Conservation (phyloP, 306 rosid species). For the Vigna mungo region DNA sequence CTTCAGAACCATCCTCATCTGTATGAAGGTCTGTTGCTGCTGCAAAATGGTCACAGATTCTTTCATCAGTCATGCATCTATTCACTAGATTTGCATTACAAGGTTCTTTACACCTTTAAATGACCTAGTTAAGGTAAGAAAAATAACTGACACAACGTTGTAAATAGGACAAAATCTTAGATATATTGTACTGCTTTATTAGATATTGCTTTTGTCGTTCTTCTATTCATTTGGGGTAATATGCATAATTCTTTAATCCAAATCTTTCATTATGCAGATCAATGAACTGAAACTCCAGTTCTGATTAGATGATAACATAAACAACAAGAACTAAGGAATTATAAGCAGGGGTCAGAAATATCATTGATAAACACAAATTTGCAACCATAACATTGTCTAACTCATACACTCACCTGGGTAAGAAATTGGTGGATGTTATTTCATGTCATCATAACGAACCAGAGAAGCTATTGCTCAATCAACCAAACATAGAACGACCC, state of each 20-base stretch:
- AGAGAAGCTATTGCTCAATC: conserved; percentile 54
- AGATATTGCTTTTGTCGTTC: background rate
- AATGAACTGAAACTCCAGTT: background rate
- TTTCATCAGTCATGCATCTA: background rate
- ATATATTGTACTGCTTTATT: background rate
- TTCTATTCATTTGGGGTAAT: background rate
- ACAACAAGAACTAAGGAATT: background rate
- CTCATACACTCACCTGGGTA: conserved; percentile 64
- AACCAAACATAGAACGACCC: conserved; percentile 71
- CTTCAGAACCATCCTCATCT: conserved; percentile 90
- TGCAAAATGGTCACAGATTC: conserved; percentile 37
- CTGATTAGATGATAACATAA: background rate
- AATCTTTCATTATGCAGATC: background rate
- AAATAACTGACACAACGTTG: background rate
- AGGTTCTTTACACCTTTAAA: background rate
- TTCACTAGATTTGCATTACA: background rate
- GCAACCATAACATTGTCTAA: background rate
- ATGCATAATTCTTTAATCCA: background rate
- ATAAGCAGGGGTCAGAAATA: background rate
- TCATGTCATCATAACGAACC: conserved; percentile 54
- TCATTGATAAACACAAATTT: background rate
- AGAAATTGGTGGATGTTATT: conserved; percentile 50
- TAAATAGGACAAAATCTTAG: background rate
- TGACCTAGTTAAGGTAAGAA: background rate
- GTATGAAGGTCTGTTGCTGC: conserved; percentile 81